Percentiles rank a stretch among this genome's conserved stretches.
Evolutionary conservation across 2,329 filamentous ascomycete species (phyloP).

Genomic region (Dryadomyces quercus-mongolicae): DNA sequence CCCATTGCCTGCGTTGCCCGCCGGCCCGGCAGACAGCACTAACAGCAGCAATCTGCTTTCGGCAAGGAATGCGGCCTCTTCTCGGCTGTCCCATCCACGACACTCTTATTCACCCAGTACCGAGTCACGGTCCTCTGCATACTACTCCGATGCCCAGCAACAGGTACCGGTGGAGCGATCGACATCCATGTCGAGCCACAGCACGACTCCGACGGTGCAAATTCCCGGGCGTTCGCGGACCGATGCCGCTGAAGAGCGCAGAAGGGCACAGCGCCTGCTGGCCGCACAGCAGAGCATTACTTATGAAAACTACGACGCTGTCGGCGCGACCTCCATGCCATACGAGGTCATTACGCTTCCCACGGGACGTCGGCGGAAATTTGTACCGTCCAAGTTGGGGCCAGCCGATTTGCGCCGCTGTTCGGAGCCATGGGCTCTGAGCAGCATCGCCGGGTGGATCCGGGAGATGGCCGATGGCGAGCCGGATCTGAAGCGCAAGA

Average conservation of each 20-base stretch:
- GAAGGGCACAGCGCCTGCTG: slow-evolving; percentile 38
- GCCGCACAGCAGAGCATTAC: slow-evolving; percentile 34
- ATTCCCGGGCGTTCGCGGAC: slow-evolving; percentile 88
- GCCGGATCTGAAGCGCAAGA: slow-evolving; percentile 71
- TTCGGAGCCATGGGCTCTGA: slow-evolving; percentile 83
- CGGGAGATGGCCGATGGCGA: slow-evolving; percentile 85
- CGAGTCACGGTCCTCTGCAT: slow-evolving; percentile 28
- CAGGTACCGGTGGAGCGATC: slow-evolving; percentile 51
- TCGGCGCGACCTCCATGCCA: slow-evolving; percentile 41
- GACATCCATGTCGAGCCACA: slow-evolving; percentile 72
- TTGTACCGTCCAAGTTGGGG: slow-evolving; percentile 74
- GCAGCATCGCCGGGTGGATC: slow-evolving; percentile 77
- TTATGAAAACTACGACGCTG: slow-evolving; percentile 45
- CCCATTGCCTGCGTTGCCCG: slow-evolving; percentile 51
- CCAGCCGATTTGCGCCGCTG: slow-evolving; percentile 75
- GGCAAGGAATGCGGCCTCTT: slow-evolving; percentile 26
- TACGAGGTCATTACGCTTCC: slow-evolving; percentile 81
- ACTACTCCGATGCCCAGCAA: slow-evolving; percentile 32
- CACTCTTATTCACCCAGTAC: slow-evolving; percentile 36
- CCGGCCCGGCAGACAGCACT: slow-evolving; percentile 43
- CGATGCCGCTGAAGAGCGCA: slow-evolving; percentile 67
- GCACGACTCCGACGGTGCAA: slow-evolving; percentile 64
- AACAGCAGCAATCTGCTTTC: slow-evolving; percentile 36
- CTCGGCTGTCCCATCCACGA: slow-evolving; percentile 34
- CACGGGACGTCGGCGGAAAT: slow-evolving; percentile 59